Base-by-base conservation (phyloP, 495 filamentous ascomycete species). In the Elasticomyces elasticus region DNA sequence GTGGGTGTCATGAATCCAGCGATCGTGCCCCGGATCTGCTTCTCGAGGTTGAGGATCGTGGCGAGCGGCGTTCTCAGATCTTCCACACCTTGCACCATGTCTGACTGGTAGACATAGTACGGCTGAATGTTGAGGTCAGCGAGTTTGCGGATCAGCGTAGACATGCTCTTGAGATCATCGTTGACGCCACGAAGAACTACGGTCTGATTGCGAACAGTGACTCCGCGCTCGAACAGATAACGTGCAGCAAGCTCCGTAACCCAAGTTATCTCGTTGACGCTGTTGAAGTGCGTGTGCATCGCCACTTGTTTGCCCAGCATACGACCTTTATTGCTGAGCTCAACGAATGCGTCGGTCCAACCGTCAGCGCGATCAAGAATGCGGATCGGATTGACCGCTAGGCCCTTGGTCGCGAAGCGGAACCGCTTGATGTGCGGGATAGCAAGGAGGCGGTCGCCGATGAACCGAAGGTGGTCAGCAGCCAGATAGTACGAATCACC, bases 211-310 rank as follows among this genome's bases (percentile, higher is more conserved):
- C 66, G 64, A 15, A 68, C 66, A 9, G 68, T 73, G 23, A 83
- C 68, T 19, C 77, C 77, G 11, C 68, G 65, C 55, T 70, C 65
- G 49, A 70, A 73, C 46, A 82, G 61, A 57, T 66, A 68, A 47
- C 71, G 73, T 20, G 71, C 71, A 5, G 79, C 79, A 47, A 66
- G 60, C 42, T 66, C 63, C 3, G 70, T 77, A n/a, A 81, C 64
- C 79, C 79, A 83, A 22, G 74, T 75, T 40, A 81, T 76, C 62
- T 83, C 79, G 47, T 70, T 69, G 12, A 75, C 72, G 51, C 80
- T 76, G 55, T 83, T 81, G 66, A 83, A 79, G 62, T 83, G 79
- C 0, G 79, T 83, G 56, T 82, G 79, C 48, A 78, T 57, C 15
- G 76, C 76, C 47, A 82, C 71, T n/a, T 73, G 68, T 59, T 81